Evolutionary conservation across 164 flowering plant species (phyloP).

Genomic region (Kalanchoe fedtschenkoi): DNA sequence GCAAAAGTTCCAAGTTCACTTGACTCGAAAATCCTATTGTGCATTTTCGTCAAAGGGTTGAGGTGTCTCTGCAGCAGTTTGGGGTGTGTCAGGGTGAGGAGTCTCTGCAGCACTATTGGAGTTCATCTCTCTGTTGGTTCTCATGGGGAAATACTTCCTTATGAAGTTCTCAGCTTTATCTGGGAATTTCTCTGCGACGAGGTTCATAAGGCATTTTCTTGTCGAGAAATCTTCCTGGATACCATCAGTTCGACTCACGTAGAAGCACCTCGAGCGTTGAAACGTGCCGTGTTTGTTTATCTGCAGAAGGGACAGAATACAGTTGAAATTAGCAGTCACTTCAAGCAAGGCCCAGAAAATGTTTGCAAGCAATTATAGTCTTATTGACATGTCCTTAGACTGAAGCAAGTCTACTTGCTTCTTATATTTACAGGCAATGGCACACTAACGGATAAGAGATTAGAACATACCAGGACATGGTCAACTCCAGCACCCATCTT

Average conservation of each 20-base stretch:
- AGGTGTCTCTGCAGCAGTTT: too few species aligned
- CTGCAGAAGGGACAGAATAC: constrained; percentile 26
- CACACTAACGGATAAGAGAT: neutral
- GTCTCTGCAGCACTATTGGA: neutral
- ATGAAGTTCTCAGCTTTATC: constrained; percentile 45
- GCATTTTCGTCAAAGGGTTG: too few species aligned
- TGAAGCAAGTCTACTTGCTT: neutral
- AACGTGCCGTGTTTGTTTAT: constrained; percentile 41
- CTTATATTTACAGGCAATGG: neutral
- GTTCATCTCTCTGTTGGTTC: neutral
- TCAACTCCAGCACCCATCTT: constrained; percentile 75
- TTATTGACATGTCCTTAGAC: neutral
- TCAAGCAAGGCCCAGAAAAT: neutral
- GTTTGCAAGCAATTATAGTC: neutral
- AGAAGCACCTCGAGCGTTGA: constrained; percentile 65
- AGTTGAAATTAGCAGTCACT: neutral
- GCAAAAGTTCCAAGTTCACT: neutral
- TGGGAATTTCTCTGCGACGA: constrained; percentile 48
- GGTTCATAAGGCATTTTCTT: constrained; percentile 59
- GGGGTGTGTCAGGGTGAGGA: neutral
- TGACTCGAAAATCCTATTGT: neutral
- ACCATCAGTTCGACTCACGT: constrained; percentile 50
- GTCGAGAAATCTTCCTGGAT: constrained; percentile 58
- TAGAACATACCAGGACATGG: constrained; percentile 53
- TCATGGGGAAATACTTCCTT: constrained; percentile 37